phyloP scores from a whole-genome alignment of 2,329 filamentous ascomycete genomes.

The Cladorrhinum sp. region DNA sequence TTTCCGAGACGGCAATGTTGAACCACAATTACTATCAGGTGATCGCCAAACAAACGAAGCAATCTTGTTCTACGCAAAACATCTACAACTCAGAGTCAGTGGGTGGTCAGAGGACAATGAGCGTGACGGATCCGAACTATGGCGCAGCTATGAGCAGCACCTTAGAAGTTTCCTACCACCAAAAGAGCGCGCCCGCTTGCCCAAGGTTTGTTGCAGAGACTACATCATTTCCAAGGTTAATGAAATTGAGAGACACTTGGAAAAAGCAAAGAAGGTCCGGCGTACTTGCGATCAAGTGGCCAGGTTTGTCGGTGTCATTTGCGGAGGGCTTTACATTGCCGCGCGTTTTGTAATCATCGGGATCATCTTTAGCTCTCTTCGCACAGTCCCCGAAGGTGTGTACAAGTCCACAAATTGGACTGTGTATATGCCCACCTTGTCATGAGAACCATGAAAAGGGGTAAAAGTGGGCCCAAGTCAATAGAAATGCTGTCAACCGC shows the following conservation, averaged over 20 bases:
- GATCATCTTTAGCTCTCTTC: too few species aligned
- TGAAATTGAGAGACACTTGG: background rate
- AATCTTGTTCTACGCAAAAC: background rate
- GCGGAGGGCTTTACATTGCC: background rate
- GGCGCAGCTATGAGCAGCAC: background rate
- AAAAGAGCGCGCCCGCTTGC: background rate
- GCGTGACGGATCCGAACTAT: background rate
- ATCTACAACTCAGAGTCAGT: background rate
- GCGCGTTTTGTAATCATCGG: background rate
- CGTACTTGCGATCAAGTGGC: background rate
- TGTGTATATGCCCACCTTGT: too few species aligned
- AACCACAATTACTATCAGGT: background rate
- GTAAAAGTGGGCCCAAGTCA: too few species aligned
- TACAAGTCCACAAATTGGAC: too few species aligned
- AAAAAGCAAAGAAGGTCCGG: background rate
- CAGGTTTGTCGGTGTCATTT: background rate
- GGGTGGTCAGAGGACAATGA: background rate
- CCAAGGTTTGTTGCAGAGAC: background rate
- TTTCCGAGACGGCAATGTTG: background rate
- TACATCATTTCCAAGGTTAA: background rate
- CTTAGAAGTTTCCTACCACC: background rate
- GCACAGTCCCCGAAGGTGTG: too few species aligned
- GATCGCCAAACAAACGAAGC: background rate
- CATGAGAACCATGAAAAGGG: too few species aligned
- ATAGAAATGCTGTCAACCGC: too few species aligned